Evolutionary conservation across 2,329 filamentous ascomycete species (phyloP), one percentile per base, ranked within the genome.

Genomic region (Stemphylium vesicarium): DNA sequence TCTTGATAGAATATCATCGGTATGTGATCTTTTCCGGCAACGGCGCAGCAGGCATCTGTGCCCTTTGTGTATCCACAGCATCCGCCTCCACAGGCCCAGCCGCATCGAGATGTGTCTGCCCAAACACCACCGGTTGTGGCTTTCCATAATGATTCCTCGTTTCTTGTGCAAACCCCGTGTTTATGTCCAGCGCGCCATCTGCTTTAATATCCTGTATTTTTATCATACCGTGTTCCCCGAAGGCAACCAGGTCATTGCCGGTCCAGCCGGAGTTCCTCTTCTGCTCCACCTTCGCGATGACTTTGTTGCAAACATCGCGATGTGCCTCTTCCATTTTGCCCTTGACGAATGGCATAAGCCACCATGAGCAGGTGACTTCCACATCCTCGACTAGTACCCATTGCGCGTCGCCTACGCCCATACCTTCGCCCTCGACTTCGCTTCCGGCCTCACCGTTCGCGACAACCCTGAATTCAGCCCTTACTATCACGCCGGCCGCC

Each of bases 311-410:
- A 5, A 74, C 71, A 33, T 72, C 69, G 9, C 58, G 49, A 48
- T 75, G 71, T 35, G 71, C 71, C 13, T 60, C 51, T 43, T 74
- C 70, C 69, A 73, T 72, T 50, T 68, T 71, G 45, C 61, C 54
- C 38, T 64, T 65, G 12, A 75, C 71, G 46, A 75, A 71, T 1
- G 71, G 72, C 72, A 75, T 75, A 29, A 75, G 59, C 57, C 60
- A 74, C 69, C 70, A 71, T 10, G 62, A 58, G 47, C 71, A 74
- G 46, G 53, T 62, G 24, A 74, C 69, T 41, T 72, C 68, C 6
- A 73, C 71, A 35, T 75, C 71, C 36, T 75, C 72, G 6, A 73
- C 71, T 2, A 75, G 59, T 43, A 73, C 65, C 65, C 68, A 74
- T 29, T 66, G 62, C 7, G 69, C 71, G 33, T 71, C 63, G 3